Percentiles rank a stretch among this genome's conserved stretches.
phyloP scores from a whole-genome alignment of 2,329 filamentous ascomycete species.

The Periconia macrospinosa region DNA sequence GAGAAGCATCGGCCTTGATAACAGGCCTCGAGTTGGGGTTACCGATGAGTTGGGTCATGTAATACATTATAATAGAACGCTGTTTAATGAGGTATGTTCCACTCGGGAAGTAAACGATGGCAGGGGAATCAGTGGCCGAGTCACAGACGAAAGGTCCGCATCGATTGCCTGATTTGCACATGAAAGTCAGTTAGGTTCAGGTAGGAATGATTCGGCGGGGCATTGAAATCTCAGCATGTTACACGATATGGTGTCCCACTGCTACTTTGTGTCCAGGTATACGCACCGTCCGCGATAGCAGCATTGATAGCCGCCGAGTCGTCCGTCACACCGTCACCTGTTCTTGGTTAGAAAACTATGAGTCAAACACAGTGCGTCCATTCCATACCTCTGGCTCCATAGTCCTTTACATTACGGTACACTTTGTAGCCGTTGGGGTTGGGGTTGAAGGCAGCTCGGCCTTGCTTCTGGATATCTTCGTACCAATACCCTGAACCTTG shows the following conservation, averaged over 20 bases:
- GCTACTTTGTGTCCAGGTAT: too few species aligned
- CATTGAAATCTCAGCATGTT: too few species aligned
- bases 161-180: conserved; percentile 28
- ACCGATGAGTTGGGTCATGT: conserved; percentile 65
- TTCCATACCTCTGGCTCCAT: conserved; percentile 44
- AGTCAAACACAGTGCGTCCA: background rate
- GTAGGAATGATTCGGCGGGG: too few species aligned
- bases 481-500: conserved; percentile 43
- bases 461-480: conserved; percentile 47
- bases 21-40: conserved; percentile 60
- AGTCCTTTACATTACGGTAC: conserved; percentile 50
- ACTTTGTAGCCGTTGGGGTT: conserved; percentile 45
- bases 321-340: conserved; percentile 43
- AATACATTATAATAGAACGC: conserved; percentile 62
- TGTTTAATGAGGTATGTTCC: conserved; percentile 11
- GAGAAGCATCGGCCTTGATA: conserved; percentile 57
- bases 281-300: conserved; percentile 44
- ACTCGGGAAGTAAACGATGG: conserved; percentile 52
- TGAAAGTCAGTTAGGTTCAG: too few species aligned
- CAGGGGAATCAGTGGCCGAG: conserved; percentile 56
- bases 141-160: conserved; percentile 48
- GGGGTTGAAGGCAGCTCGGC: conserved; percentile 44
- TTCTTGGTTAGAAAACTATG: conserved; percentile 10
- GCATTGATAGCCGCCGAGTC: conserved; percentile 60
- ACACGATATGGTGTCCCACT: too few species aligned